phyloP scores from a whole-genome alignment of 1,284 basidiomycete species.

The Irpex sp. region DNA sequence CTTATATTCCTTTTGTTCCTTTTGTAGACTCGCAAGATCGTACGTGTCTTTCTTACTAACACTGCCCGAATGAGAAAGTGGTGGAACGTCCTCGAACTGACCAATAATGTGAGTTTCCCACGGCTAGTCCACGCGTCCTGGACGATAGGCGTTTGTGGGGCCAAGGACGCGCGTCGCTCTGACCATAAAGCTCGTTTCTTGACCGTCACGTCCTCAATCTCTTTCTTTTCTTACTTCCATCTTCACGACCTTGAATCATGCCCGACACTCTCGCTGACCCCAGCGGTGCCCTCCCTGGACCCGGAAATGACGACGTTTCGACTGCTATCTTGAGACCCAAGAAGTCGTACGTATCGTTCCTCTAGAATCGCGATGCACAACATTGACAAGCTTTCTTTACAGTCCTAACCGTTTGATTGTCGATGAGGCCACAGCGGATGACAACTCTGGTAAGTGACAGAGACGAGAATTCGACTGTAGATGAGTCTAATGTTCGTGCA shows the following conservation, averaged over 20 bases:
- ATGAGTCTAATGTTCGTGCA: conserved; percentile 20
- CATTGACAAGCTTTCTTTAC: conserved; percentile 3
- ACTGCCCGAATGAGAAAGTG: not conserved
- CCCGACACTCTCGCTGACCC: conserved; percentile 49
- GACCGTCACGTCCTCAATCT: conserved; percentile 1
- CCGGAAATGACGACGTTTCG: conserved; percentile 79
- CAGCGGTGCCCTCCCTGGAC: conserved; percentile 69
- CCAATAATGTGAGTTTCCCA: conserved; percentile 2
- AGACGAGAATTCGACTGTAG: not conserved
- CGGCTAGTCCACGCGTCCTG: conserved; percentile 8
- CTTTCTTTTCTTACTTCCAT: conserved; percentile 8
- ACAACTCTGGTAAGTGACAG: conserved; percentile 75
- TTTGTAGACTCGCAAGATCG: not conserved
- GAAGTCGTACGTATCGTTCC: conserved; percentile 77
- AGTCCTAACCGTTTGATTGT: conserved; percentile 94
- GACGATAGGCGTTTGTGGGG: not conserved
- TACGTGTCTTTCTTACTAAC: not conserved
- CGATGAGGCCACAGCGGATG: conserved; percentile 86
- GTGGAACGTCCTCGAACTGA: conserved; percentile 4
- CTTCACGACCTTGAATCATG: conserved; percentile 18
- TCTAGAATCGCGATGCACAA: not conserved
- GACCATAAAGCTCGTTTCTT: not conserved
- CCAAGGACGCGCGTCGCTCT: conserved; percentile 13
- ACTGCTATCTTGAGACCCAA: conserved; percentile 92
- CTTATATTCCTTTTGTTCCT: too few species aligned